Evolutionary conservation across 345 rosid genomes (phyloP).

Genomic region (Kernera saxatilis): DNA sequence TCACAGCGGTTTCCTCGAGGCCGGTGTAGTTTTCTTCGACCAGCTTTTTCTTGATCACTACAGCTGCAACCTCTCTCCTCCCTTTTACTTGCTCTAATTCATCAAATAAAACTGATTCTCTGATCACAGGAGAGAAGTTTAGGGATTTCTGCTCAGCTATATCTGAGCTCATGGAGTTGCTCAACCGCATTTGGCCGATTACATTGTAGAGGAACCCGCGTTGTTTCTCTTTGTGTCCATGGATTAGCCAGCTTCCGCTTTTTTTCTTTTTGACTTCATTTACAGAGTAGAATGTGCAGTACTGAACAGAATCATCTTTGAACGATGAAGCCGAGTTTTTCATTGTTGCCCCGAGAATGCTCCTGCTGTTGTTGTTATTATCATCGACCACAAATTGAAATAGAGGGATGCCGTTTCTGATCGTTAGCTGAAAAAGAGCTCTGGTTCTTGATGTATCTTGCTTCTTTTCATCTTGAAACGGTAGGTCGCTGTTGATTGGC

Average conservation of each 20-base stretch:
- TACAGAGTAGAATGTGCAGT: slow-evolving; percentile 59
- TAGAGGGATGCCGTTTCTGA: slow-evolving; percentile 62
- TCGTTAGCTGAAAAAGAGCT: slow-evolving; percentile 59
- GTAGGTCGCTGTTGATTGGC: slow-evolving; percentile 17
- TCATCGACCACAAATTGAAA: slow-evolving; percentile 58
- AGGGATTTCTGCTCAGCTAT: slow-evolving; percentile 23
- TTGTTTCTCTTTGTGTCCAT: slow-evolving; percentile 53
- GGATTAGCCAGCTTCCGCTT: slow-evolving; percentile 65
- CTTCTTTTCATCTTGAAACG: slow-evolving; percentile 25
- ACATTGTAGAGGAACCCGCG: slow-evolving; percentile 44
- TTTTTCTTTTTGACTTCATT: slow-evolving; percentile 58
- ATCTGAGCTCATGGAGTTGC: slow-evolving; percentile 28
- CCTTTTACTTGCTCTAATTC: slow-evolving; percentile 41
- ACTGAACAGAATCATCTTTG: slow-evolving; percentile 43
- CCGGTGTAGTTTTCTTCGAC: neutral
- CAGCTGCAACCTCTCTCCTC: slow-evolving; percentile 26
- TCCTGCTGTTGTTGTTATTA: slow-evolving; percentile 24
- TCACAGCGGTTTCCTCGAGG: slow-evolving; percentile 29
- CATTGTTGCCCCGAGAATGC: slow-evolving; percentile 59
- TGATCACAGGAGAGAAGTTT: slow-evolving; percentile 17
- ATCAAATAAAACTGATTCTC: slow-evolving; percentile 62
- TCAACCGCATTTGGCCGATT: slow-evolving; percentile 64
- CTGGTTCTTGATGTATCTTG: slow-evolving; percentile 31
- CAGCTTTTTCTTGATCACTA: slow-evolving; percentile 15
- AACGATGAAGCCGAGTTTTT: slow-evolving; percentile 33